Evolutionary conservation across 1,284 basidiomycete species (phyloP).

Genomic region (Austroboletus novae-zelandiae): DNA sequence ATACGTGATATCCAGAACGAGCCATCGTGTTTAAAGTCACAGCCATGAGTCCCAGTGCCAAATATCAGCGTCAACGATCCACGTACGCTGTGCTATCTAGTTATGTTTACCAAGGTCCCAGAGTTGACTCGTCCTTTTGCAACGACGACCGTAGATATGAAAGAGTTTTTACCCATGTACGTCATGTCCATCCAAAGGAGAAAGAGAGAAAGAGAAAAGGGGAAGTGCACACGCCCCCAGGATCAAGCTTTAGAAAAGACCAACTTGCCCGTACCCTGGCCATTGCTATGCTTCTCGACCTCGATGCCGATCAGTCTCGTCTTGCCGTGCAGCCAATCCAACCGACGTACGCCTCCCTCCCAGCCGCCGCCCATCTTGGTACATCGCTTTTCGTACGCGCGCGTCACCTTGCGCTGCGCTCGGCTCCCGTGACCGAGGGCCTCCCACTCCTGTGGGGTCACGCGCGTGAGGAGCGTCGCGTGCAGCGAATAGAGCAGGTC

Average conservation of each 20-base stretch:
- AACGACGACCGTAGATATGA: neutral
- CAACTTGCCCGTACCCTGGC: conserved; percentile 44
- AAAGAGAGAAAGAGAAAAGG: neutral
- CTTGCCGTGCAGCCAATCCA: conserved; percentile 66
- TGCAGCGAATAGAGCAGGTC: conserved; percentile 64
- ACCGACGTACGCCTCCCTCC: conserved; percentile 61
- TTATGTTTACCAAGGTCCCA: neutral
- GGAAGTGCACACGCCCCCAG: neutral
- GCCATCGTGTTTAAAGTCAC: conserved; percentile 13
- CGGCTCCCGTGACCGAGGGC: conserved; percentile 52
- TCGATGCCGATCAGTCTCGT: conserved; percentile 62
- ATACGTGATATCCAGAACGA: conserved; percentile 11
- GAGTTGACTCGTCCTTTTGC: neutral
- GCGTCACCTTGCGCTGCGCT: conserved; percentile 52
- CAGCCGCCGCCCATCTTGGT: conserved; percentile 59
- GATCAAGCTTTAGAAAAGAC: conserved; percentile 45
- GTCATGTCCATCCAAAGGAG: neutral
- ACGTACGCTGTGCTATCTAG: conserved; percentile 6
- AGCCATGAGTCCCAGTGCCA: conserved; percentile 6
- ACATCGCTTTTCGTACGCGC: conserved; percentile 63
- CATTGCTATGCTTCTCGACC: conserved; percentile 46
- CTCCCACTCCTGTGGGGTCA: conserved; percentile 65
- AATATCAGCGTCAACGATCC: conserved; percentile 14
- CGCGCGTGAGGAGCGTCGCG: conserved; percentile 50
- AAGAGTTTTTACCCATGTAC: too few relatives aligned